phyloP scores from a whole-genome alignment of 169 alveolate genomes.

The Neospora caninum region DNA sequence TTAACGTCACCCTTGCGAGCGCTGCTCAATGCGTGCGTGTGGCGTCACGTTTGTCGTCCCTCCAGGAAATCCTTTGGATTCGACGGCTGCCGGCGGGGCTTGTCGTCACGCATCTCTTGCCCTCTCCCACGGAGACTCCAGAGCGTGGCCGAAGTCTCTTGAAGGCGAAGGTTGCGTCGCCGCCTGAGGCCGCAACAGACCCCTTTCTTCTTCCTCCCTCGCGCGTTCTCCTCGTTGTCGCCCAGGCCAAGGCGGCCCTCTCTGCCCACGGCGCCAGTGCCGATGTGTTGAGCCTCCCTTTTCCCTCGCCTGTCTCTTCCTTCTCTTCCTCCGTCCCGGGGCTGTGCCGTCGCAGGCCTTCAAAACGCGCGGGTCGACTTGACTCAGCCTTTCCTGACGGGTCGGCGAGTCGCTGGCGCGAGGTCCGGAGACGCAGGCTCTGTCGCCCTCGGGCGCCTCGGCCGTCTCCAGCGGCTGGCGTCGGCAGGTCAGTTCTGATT shows the following conservation, averaged over 20 bases:
- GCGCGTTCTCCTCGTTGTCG: not conserved
- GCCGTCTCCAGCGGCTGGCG: not conserved
- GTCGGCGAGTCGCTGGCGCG: too few species aligned
- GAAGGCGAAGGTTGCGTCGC: not conserved
- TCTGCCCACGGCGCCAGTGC: not conserved
- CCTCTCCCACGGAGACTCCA: not conserved
- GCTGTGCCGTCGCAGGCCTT: too few species aligned
- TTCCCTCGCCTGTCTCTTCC: too few species aligned
- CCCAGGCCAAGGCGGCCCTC: not conserved
- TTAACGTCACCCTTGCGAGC: too few species aligned
- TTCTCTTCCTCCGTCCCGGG: too few species aligned
- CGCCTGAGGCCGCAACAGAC: not conserved
- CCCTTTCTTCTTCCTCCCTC: not conserved
- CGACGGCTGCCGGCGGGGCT: not conserved
- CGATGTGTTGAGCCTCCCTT: too few species aligned
- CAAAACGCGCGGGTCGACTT: too few species aligned
- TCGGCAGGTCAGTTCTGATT: too few species aligned
- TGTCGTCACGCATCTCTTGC: conserved; percentile 4
- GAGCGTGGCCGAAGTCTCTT: not conserved
- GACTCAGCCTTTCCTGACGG: too few species aligned
- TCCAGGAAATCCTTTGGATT: conserved; percentile 4
- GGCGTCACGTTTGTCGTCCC: too few species aligned
- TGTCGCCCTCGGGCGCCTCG: not conserved
- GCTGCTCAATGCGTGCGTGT: too few species aligned
- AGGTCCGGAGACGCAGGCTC: not conserved